Base-by-base conservation (phyloP, 208 protist genomes). In the Phytomonas sp. region DNA sequence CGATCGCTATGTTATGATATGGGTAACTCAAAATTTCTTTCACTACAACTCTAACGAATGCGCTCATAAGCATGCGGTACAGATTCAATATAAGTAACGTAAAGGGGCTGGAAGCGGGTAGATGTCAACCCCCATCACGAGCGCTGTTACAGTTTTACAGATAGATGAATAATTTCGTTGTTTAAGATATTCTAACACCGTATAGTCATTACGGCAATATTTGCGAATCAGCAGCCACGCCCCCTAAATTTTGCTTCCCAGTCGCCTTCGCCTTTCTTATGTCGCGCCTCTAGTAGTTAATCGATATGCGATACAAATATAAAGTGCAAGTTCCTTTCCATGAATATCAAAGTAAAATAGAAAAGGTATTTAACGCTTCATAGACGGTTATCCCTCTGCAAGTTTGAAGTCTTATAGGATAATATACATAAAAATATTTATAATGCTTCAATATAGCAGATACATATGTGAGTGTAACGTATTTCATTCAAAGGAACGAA, bases 261-360 rank as follows among this genome's bases (percentile, higher is more conserved):
- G 30, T 23, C 26, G 11, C 61, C 28, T 33, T 23, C 61, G 5
- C 1, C 26, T 56, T 56, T 64, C 29, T 2, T 26, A 33, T 9
- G 26, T 68, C 37, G 30, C 31, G n/a, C 23, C 34, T 63, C 65
- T 7, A 23, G 26, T 68, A 51, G 30, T 64, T 68, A n/a, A 68
- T 30, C 23, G 4, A 4, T 26, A 20, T 60, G 60, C 62, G 20
- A 46, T 30, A n/a, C 46, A 75, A 36, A 67, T 23, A 31, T 33
- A 32, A 31, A 63, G 13, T 8, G n/a, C 30, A 66, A 30, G 36
- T 59, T 51, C n/a, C 13, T 7, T 72, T 36, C 31, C 34, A 43
- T 31, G 4, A 17, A n/a, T 29, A 68, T 30, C 0, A 53, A 46
- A 68, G 33, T 31, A 53, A 68, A 51, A 56, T 36, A 53, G 28